Base-by-base conservation (phyloP, 2,329 filamentous ascomycete species). In the Colletotrichum truncatum region DNA sequence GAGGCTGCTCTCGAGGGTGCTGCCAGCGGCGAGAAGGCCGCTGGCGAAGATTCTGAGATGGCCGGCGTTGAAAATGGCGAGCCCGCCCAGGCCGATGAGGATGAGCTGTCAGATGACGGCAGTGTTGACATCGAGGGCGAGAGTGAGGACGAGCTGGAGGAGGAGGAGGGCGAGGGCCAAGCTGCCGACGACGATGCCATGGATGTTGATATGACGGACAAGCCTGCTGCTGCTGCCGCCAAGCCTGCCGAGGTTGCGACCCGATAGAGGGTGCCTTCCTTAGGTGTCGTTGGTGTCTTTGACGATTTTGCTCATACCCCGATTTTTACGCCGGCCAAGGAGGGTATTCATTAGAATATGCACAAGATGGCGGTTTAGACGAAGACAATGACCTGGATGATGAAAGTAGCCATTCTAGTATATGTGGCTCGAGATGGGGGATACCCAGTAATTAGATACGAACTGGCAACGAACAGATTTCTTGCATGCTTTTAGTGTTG, bases 121-220 rank as follows among this genome's bases (percentile, higher is more conserved):
- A 93, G 90, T 72, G 92, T 94, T 75, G 92, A 94, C 75, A 88
- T 94, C 46, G 92, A 93, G 73, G 90, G 89, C 59, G 92, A 94
- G 77, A 93, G 89, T 71, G 89, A 89, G 70, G 91, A 91, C 30
- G 89, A 89, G 67, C 88, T 93, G 23, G 88, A 90, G 56, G 89
- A 91, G 64, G 90, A 91, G 12, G 85, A 81, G 52, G 77, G 68
- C 9, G 82, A 78, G 58, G 77, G 65, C 28, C 74, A 77, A 63
- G 74, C 54, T 7, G 76, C 75, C 49, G 78, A 74, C 11, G 78
- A 79, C 51, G 83, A 81, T 64, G 81, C 80, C 49, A 85, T 86
- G 83, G 84, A 86, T 51, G 80, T 86, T 46, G 84, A 86, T 66
- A 73, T 70, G 53, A 64, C 70, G 43, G 80, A 80, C 32, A 80